phyloP scores from a whole-genome alignment of 108 stramenopile species.

The Ochromonas danica region DNA sequence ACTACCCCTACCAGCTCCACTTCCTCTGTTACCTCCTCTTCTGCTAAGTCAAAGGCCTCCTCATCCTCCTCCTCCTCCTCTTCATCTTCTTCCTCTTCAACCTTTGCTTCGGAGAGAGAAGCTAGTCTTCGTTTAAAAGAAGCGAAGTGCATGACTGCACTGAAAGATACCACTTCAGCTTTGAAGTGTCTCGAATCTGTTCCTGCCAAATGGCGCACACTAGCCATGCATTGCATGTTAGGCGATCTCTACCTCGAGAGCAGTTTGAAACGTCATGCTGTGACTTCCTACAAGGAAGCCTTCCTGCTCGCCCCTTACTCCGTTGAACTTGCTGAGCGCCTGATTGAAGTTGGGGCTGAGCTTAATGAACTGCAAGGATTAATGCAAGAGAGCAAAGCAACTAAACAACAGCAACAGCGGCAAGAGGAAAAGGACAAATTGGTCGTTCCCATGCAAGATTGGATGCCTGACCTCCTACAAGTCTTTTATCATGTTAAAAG shows the following conservation, averaged over 20 bases:
- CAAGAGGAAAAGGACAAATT: too few relatives aligned
- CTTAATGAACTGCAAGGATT: not conserved
- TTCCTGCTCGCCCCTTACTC: not conserved
- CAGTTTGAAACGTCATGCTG: conserved; percentile 4
- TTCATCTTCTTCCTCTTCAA: too few relatives aligned
- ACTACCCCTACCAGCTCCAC: not conserved
- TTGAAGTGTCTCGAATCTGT: not conserved
- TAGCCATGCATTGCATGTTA: too few relatives aligned
- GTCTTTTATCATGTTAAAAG: not conserved
- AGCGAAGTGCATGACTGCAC: not conserved
- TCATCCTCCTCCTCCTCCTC: too few relatives aligned
- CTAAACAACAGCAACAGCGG: not conserved
- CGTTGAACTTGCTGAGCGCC: not conserved
- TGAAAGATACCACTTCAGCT: not conserved
- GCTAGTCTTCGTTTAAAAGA: not conserved
- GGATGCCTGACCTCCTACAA: not conserved
- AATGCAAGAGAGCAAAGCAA: not conserved
- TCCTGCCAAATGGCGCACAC: not conserved
- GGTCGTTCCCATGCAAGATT: not conserved
- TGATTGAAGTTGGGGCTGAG: not conserved
- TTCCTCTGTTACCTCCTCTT: not conserved
- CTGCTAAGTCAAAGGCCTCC: too few relatives aligned
- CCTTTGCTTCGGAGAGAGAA: too few relatives aligned
- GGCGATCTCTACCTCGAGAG: not conserved
- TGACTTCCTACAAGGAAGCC: not conserved